A percentile compares a stretch with the other conserved stretches of the same genome.
Conservation (phyloP, 2,329 filamentous ascomycete genomes). For the Leptographium flavum region DNA sequence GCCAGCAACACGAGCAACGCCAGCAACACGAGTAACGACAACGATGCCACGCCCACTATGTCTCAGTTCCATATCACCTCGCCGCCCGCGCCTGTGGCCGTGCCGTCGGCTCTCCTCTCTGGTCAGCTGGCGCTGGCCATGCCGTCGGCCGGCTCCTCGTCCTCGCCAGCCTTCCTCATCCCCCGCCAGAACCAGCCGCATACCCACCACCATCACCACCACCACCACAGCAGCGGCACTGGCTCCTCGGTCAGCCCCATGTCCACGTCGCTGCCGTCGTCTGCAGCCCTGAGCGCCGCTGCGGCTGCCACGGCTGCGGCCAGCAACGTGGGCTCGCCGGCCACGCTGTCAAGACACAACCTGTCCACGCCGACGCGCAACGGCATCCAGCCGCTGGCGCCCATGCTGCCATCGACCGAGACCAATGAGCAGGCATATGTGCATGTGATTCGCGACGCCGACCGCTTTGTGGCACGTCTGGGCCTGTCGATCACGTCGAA, state of each 20-base stretch:
- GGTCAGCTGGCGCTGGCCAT: not conserved
- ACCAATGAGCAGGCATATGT: constrained; percentile 54
- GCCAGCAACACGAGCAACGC: not conserved
- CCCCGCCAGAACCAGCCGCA: constrained; percentile 12
- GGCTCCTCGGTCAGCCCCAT: not conserved
- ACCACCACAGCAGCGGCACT: constrained; percentile 21
- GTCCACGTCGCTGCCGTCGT: not conserved
- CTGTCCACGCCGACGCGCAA: constrained; percentile 35
- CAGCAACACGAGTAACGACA: constrained; percentile 12
- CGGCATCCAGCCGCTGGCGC: constrained; percentile 51
- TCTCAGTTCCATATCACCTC: constrained; percentile 52
- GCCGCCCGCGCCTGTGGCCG: constrained; percentile 43
- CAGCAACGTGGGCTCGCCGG: not conserved
- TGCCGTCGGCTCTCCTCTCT: not conserved
- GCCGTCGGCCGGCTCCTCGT: not conserved
- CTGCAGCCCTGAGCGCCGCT: not conserved
- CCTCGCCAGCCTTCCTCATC: not conserved
- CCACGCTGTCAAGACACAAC: constrained; percentile 18
- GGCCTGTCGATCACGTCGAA: constrained; percentile 65
- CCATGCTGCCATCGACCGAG: constrained; percentile 54
- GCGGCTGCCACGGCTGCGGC: constrained; percentile 2
- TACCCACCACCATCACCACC: constrained; percentile 29
- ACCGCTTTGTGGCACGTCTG: constrained; percentile 73
- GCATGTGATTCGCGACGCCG: constrained; percentile 65
- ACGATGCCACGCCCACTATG: constrained; percentile 45